These are phyloP conservation scores for Cryptococcus sp. DNA, from an alignment of 1,284 basidiomycete genomes.

Conservation along the genomic window DNA sequence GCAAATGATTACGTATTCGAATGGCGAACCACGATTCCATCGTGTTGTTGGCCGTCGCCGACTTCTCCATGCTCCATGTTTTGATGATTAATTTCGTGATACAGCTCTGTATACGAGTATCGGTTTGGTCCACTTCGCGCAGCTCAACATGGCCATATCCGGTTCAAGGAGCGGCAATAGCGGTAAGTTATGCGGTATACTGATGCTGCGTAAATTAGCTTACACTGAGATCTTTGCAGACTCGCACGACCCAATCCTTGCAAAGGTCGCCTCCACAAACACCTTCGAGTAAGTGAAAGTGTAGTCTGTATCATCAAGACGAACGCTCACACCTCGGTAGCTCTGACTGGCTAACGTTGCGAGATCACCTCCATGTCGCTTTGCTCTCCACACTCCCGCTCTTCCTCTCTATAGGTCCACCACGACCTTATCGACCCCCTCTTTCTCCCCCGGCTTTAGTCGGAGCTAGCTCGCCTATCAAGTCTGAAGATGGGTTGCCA, in stretches of 20 bases:
- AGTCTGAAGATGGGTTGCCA: constrained; percentile 6
- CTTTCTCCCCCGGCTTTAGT: constrained; percentile 9
- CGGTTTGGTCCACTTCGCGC: too few relatives aligned
- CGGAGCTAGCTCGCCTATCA: constrained; percentile 9
- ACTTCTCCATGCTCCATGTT: too few relatives aligned
- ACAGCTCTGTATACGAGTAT: too few relatives aligned
- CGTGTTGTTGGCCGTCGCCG: too few relatives aligned
- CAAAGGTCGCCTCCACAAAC: constrained; percentile 70
- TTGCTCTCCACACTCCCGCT: constrained; percentile 24
- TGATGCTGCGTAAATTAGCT: not conserved
- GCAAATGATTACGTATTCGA: too few relatives aligned
- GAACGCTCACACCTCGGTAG: constrained; percentile 54
- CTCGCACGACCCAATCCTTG: constrained; percentile 62
- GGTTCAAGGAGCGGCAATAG: not conserved
- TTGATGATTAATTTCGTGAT: too few relatives aligned
- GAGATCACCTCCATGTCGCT: constrained; percentile 53
- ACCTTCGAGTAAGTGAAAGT: constrained; percentile 61
- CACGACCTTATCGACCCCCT: constrained; percentile 19
- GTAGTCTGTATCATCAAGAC: not conserved
- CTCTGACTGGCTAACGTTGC: constrained; percentile 71
- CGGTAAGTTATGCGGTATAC: not conserved
- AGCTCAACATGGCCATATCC: constrained; percentile 14
- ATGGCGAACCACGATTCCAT: too few relatives aligned
- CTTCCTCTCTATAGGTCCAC: constrained; percentile 24
- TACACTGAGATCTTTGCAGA: constrained; percentile 6